These are phyloP conservation scores for Euphorbia corollata DNA, from an alignment of 441 rosid species.

Conservation along the genomic window DNA sequence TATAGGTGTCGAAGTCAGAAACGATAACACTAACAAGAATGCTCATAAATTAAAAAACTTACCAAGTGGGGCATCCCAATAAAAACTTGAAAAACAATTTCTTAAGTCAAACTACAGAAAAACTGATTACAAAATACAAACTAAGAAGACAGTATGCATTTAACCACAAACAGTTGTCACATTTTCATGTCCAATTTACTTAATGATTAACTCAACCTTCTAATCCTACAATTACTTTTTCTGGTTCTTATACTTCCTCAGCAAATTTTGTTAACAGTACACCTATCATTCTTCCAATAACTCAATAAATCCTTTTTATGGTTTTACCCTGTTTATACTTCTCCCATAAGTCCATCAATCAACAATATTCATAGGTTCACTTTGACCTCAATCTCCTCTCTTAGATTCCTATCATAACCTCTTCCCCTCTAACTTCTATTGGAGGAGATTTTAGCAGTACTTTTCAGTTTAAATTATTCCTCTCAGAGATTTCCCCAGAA, in stretches of 20 bases:
- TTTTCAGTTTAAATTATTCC: neutral
- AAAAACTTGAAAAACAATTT: neutral
- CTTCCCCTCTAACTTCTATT: neutral
- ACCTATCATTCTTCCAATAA: neutral
- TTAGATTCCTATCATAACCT: neutral
- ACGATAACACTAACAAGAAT: neutral
- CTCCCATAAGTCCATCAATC: neutral
- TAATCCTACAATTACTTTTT: neutral
- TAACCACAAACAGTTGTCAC: neutral
- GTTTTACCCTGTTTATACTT: neutral
- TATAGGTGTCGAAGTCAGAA: neutral
- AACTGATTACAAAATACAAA: neutral
- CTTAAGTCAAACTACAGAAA: neutral
- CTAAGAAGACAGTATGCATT: neutral
- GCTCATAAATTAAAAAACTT: neutral
- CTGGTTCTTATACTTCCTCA: neutral
- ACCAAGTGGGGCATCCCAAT: neutral
- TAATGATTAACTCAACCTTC: neutral
- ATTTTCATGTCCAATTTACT: neutral
- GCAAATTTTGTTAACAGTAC: neutral
- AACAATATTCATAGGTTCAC: neutral
- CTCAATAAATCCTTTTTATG: neutral
- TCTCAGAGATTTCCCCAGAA: neutral
- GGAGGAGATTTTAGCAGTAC: neutral
- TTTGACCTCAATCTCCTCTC: neutral